A percentile compares a stretch with the other conserved stretches of the same genome.
Conservation (phyloP, 2,329 filamentous ascomycete genomes). For the Zarea fungicola region DNA sequence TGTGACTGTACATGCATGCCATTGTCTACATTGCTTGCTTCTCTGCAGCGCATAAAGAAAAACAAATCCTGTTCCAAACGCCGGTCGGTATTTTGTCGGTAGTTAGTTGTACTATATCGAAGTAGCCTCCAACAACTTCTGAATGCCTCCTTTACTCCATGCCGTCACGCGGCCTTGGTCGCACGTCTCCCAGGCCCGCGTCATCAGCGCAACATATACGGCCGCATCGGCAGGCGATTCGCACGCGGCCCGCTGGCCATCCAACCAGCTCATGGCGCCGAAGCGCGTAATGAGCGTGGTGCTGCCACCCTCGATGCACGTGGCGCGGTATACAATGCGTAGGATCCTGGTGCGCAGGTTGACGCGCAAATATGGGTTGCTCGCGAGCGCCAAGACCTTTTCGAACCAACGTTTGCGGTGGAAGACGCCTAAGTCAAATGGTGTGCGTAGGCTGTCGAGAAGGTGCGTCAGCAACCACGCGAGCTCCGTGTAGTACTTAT, state of each 20-base stretch:
- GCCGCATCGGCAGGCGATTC: constrained; percentile 37
- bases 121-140: constrained; percentile 22
- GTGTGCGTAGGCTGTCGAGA: constrained; percentile 58
- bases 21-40: too few relatives aligned
- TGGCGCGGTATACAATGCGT: constrained; percentile 61
- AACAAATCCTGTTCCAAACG: background rate
- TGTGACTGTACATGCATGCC: too few relatives aligned
- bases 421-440: constrained; percentile 55
- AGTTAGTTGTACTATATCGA: background rate
- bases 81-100: background rate
- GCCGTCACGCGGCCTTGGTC: constrained; percentile 58
- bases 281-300: constrained; percentile 76
- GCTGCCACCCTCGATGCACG: constrained; percentile 64
- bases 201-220: constrained; percentile 50
- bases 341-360: constrained; percentile 55
- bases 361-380: constrained; percentile 58
- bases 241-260: constrained; percentile 49
- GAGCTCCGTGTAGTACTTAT: constrained; percentile 66
- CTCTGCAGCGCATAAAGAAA: too few relatives aligned
- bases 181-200: constrained; percentile 57
- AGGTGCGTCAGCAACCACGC: constrained; percentile 71
- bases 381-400: constrained; percentile 64
- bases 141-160: constrained; percentile 58
- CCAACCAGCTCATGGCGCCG: constrained; percentile 70
- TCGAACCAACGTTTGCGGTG: constrained; percentile 65